Conservation (phyloP, 2,329 filamentous ascomycete genomes). For the Thielaviopsis musarum region DNA sequence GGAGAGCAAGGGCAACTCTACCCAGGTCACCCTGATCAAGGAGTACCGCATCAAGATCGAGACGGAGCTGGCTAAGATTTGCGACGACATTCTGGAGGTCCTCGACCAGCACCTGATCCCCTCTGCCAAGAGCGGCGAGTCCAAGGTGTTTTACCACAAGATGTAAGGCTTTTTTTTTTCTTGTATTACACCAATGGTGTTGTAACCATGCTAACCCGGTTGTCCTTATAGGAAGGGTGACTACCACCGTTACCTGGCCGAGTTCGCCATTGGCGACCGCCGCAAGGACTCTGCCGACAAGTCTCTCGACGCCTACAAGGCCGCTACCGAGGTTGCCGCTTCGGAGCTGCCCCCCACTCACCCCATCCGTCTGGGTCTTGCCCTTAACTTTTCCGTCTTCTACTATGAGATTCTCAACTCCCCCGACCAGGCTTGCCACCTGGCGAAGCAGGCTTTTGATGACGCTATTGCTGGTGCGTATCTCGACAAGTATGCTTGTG, state of each 20-base stretch:
- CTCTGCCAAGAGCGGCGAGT: conserved; percentile 87
- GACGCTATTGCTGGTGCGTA: conserved; percentile 73
- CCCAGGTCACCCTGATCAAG: conserved; percentile 82
- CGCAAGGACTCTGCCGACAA: conserved; percentile 88
- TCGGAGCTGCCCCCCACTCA: conserved; percentile 94
- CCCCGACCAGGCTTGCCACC: conserved; percentile 92
- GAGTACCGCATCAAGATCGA: conserved; percentile 99
- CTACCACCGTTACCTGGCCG: conserved; percentile 96
- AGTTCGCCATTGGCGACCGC: conserved; percentile 88
- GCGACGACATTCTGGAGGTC: conserved; percentile 90
- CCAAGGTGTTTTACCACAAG: conserved; percentile 99
- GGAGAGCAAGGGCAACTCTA: conserved; percentile 93
- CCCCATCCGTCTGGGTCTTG: conserved; percentile 93
- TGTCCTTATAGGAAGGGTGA: conserved; percentile 73
- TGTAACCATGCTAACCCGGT: conserved; percentile 5
- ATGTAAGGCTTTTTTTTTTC: conserved; percentile 43
- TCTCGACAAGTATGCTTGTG: not conserved
- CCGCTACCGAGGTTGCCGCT: conserved; percentile 92
- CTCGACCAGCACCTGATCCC: conserved; percentile 88
- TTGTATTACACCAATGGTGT: not conserved
- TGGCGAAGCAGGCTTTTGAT: conserved; percentile 98
- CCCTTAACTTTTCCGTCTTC: conserved; percentile 98
- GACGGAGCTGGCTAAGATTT: conserved; percentile 90
- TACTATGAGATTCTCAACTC: conserved; percentile 99
- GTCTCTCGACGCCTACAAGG: conserved; percentile 94